Evolutionary conservation across 139 green algal genomes (phyloP).

Genomic region (Ostreobium quekettii): DNA sequence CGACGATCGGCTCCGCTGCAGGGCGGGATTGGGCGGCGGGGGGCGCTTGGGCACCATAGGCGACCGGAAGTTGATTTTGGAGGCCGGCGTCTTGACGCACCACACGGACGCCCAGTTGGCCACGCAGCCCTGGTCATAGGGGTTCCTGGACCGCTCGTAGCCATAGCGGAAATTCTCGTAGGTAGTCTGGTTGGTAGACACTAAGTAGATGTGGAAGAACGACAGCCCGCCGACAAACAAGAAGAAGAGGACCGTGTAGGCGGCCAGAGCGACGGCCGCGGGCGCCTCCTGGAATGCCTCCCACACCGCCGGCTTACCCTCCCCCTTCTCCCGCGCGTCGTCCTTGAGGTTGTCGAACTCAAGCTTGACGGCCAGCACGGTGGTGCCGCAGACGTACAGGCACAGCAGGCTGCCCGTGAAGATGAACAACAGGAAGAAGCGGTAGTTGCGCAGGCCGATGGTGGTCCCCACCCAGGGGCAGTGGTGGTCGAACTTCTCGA

Average conservation of each 20-base stretch:
- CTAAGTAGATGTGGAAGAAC: constrained; percentile 85
- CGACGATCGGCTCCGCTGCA: too few species aligned
- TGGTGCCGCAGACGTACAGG: constrained; percentile 59
- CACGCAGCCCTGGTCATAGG: constrained; percentile 13
- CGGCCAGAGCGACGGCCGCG: constrained; percentile 38
- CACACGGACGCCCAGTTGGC: constrained; percentile 14
- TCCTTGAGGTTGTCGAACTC: too few species aligned
- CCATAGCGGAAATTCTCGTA: constrained; percentile 72
- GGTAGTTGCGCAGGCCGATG: constrained; percentile 88
- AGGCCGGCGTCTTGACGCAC: not conserved
- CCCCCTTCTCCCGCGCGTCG: too few species aligned
- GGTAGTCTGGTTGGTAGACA: constrained; percentile 85
- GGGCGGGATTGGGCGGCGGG: too few species aligned
- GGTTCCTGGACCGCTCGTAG: constrained; percentile 12
- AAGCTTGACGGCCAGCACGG: not conserved
- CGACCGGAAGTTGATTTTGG: constrained; percentile 16
- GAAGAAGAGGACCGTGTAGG: constrained; percentile 69
- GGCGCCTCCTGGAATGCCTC: too few species aligned
- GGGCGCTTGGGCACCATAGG: too few species aligned
- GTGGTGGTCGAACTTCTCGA: constrained; percentile 96
- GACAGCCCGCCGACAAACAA: constrained; percentile 89
- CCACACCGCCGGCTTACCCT: not conserved
- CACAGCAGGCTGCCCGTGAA: constrained; percentile 70
- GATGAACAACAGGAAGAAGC: constrained; percentile 92
- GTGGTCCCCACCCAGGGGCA: constrained; percentile 94